Evolutionary conservation across 1,284 basidiomycete species (phyloP).

Genomic region (Schizophyllum commune): DNA sequence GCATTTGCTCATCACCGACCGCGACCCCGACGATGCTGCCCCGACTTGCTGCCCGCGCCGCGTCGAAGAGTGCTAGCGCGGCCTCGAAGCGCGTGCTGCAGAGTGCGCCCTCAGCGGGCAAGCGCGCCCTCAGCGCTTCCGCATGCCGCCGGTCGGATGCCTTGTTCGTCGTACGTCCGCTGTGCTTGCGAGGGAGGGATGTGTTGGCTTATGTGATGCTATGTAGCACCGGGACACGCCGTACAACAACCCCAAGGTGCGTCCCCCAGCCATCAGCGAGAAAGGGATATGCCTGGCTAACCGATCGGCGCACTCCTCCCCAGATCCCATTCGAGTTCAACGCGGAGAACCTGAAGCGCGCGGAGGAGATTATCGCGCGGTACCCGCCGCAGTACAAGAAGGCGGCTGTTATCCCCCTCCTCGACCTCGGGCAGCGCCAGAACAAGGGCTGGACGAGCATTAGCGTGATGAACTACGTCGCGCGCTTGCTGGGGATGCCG

Average conservation of each 20-base stretch:
- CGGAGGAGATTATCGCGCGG: conserved; percentile 83
- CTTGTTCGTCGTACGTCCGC: conserved; percentile 46
- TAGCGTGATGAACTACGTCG: conserved; percentile 98
- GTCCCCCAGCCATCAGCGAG: conserved; percentile 3
- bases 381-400: conserved; percentile 99
- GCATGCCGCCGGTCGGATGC: conserved; percentile 43
- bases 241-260: conserved; percentile 85
- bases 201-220: conserved; percentile 10
- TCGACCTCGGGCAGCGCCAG: conserved; percentile 95
- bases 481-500: conserved; percentile 87
- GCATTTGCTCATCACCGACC: background rate
- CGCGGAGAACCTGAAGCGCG: conserved; percentile 75
- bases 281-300: background rate
- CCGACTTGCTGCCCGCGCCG: background rate
- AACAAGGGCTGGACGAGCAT: conserved; percentile 99
- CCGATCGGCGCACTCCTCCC: background rate
- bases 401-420: conserved; percentile 92
- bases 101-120: background rate
- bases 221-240: conserved; percentile 85
- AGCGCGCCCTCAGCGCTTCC: conserved; percentile 38
- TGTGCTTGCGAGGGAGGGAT: background rate
- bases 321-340: conserved; percentile 90
- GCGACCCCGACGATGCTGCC: background rate
- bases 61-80: no score
- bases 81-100: no score